Evolutionary conservation across 2,329 filamentous ascomycete species (phyloP), one percentile per base, ranked within the genome.

Genomic region (Ophiostoma ulmi): DNA sequence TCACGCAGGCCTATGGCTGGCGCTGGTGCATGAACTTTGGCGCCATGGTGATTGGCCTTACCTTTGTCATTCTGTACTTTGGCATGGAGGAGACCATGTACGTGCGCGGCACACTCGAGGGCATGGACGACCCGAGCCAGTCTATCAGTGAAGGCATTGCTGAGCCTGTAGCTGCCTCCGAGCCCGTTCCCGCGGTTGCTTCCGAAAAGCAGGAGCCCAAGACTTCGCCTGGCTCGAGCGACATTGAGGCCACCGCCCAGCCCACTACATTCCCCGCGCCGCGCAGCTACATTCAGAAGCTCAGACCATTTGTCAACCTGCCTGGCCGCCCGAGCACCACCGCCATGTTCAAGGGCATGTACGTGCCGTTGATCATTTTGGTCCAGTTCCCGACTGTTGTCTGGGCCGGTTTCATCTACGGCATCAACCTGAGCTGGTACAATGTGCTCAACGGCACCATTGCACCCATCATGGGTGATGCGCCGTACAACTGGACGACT

Each of bases 51-150:
- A 76, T 79, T 3, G 84, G 78, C 0, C 77, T 83, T 1, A 80
- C 78, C 11, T 83, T 85, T 52, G 74, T 88, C 22, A 80, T 86
- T 73, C 77, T 85, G 1, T 87, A 87, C 78, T 84, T 88, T 74
- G 83, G 84, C 76, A 83, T 87, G 80, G 87, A 88, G 76, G 87
- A 88, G 76, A 87, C 86, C 5, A 88, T 86, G 75, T 87, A 84
- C 75, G 77, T 79, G 68, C 81, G 83, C 14, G 70, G 76, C 5
- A 79, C 78, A 7, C 69, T 78, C 68, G 78, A 79, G 65, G 79
- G 76, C 39, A 67, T 67, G 65, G 65, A 67, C 14, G 26, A 73
- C 76, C 38, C 77, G 68, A 78, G 78, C 65, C 78, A 76, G 35
- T 38, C 63, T 36, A 36, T 39, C 20, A n/a, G 35, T 13, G 61